Evolutionary conservation across 768 basidiomycete species (phyloP).

Genomic region (Lentinula boryana): DNA sequence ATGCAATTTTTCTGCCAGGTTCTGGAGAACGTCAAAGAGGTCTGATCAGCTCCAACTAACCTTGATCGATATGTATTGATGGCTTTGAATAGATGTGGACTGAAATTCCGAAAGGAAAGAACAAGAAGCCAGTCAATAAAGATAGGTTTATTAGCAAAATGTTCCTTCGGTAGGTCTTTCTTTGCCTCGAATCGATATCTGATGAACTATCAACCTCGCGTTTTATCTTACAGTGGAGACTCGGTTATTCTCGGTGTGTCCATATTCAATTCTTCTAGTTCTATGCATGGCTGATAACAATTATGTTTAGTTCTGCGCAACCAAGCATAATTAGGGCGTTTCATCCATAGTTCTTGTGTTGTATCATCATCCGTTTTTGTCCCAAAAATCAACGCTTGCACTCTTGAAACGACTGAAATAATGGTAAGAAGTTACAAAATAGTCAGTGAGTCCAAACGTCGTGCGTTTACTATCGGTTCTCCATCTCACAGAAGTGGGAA

Average conservation of each 20-base stretch:
- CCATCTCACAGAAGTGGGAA: too few relatives aligned
- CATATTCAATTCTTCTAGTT: slow-evolving; percentile 12
- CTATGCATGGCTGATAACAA: slow-evolving; percentile 25
- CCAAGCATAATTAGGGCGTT: slow-evolving; percentile 41
- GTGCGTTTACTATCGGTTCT: too few relatives aligned
- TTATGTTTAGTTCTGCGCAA: slow-evolving; percentile 60
- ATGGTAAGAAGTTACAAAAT: too few relatives aligned
- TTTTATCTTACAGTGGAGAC: slow-evolving; percentile 61
- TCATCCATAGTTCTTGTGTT: not conserved
- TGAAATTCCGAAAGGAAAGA: slow-evolving; percentile 94
- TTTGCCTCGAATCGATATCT: not conserved
- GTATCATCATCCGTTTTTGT: not conserved
- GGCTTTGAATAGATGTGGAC: slow-evolving; percentile 85
- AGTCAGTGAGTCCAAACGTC: too few relatives aligned
- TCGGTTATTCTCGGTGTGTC: slow-evolving; percentile 93
- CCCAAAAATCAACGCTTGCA: not conserved
- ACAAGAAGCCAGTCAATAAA: slow-evolving; percentile 98
- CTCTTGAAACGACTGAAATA: not conserved
- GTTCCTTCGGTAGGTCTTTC: slow-evolving; percentile 72
- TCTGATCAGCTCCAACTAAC: slow-evolving; percentile 22
- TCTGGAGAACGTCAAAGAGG: slow-evolving; percentile 98
- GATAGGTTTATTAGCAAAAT: slow-evolving; percentile 99
- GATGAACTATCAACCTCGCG: slow-evolving; percentile 9
- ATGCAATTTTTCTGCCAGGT: slow-evolving; percentile 45
- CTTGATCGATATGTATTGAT: not conserved